A percentile compares a stretch with the other conserved stretches of the same genome.
phyloP scores from a whole-genome alignment of 2,329 filamentous ascomycete genomes.

The Pseudogymnoascus sp. region DNA sequence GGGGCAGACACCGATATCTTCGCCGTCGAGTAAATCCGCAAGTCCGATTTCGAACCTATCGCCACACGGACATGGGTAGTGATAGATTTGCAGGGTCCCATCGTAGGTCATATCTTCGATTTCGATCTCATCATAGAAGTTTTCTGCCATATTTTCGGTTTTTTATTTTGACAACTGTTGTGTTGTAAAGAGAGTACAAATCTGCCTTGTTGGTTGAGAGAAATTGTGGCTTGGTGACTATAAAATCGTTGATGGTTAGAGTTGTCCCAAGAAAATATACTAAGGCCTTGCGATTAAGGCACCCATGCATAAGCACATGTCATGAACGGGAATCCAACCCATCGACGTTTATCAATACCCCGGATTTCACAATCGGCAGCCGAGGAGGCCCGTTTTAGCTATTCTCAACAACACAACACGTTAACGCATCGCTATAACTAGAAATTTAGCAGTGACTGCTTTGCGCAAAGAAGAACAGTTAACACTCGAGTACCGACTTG shows the following conservation, averaged over 20 bases:
- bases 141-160: slow-evolving; percentile 50
- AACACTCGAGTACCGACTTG: not conserved
- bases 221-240: not conserved
- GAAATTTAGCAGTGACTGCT: not conserved
- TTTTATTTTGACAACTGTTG: not conserved
- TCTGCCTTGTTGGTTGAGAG: not conserved
- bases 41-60: slow-evolving; percentile 91
- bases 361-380: slow-evolving; percentile 9
- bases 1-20: slow-evolving; percentile 94
- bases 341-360: slow-evolving; percentile 10
- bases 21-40: slow-evolving; percentile 75
- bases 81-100: slow-evolving; percentile 74
- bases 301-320: not conserved
- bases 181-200: not conserved
- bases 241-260: not conserved
- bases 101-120: slow-evolving; percentile 98
- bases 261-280: not conserved
- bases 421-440: not conserved
- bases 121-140: slow-evolving; percentile 95
- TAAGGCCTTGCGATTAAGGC: slow-evolving; percentile 7
- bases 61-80: slow-evolving; percentile 95
- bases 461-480: not conserved
- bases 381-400: slow-evolving; percentile 1
- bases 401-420: not conserved
- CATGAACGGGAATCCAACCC: slow-evolving; percentile 4